Evolutionary conservation across 2,329 filamentous ascomycete species (phyloP), one percentile per base, ranked within the genome.

Genomic region (Rhexocercosporidium sp.): DNA sequence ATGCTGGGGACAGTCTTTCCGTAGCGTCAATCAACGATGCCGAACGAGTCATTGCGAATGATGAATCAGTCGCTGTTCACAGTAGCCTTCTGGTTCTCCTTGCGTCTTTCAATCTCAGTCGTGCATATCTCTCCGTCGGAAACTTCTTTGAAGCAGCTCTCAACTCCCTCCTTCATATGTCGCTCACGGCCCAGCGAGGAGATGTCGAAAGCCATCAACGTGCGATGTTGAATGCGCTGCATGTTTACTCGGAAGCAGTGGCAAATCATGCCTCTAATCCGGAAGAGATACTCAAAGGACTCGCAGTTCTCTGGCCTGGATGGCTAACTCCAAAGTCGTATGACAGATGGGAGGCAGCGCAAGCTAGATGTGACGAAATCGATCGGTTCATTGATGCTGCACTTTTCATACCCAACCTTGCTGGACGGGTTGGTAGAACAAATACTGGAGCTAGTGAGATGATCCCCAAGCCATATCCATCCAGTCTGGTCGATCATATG

Each of bases 321-420:
- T 56, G 51, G 51, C 29, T 56, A 29, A 56, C 27, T 11, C 27
- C 16, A 12, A 37, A 56, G 25, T 56, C 51, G 4, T 56, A 56
- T 16, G 51, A 34, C 14, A 31, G 51, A 56, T 56, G 51, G 51
- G 31, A 56, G 20, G 51, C 51, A 3, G 27, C 25, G 7, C 29
- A 56, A 37, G 51, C 51, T 7, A 27, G 51, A 9, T 56, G 51
- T 29, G 51, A 56, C n/a, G 51, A 56, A 37, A 56, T 56, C 9
- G 51, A 56, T 37, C 51, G 51, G 9, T 56, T 56, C 14, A 56
- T 56, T 12, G 51, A 56, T 20, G 51, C 51, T 11, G 51, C 51
- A 5, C 51, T 56, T 3, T 56, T 56, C 51, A 37, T 56, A 16
- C 51, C 51, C 29, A 56, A 37, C 18, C 31, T 56, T 31, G 51